Evolutionary conservation across 31 red algal species (phyloP), one percentile per base, ranked within the genome.

Genomic region (Asparagopsis taxiformis): DNA sequence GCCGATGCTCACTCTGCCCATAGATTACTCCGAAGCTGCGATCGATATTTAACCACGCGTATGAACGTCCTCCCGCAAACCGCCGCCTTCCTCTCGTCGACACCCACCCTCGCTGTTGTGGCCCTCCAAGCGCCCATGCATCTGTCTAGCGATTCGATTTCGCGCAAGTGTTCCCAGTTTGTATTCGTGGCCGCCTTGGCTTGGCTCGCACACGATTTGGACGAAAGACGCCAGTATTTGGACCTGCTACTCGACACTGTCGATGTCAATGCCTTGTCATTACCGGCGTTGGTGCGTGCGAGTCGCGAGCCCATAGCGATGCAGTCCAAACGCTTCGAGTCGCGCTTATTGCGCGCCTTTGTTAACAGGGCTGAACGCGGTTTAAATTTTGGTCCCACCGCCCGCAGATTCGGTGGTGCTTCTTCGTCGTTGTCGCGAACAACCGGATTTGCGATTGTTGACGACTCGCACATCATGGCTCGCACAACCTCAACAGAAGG

Each of bases 1-100:
- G 69, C 69, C 3, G 21, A 73, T 10, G 22, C 22, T 29, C 50
- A 73, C 35, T 19, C 20, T 33, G 69, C 59, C 6, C 59, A 32
- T n/a, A 22, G 59, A 19, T 30, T 63, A 0, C 24, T 20, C 19
- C 24, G 59, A 31, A 30, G 17, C 59, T 63, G 59, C 21, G 59
- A 63, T 30, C 59, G 59, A 8, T 63, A 32, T 16, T n/a, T 63
- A 20, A 30, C 59, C 21, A 17, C 34, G 19, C 24, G 31, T 30
- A 63, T 63, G 59, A 29, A 20, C 3, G 8, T 30, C 28, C 59
- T 63, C 5, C 25, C 59, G 19, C 6, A n/a, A 5, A 32, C 59
- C 8, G 25, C 59, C 10, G 6, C 30, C 3, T 63, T 63, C 34
- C 59, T 63, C 4, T n/a, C 28, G 16, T 30, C 28, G 0, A 30